Percentiles rank a stretch among this genome's conserved stretches.
phyloP scores from a whole-genome alignment of 768 basidiomycete species.

The Leccinum variicolor region DNA sequence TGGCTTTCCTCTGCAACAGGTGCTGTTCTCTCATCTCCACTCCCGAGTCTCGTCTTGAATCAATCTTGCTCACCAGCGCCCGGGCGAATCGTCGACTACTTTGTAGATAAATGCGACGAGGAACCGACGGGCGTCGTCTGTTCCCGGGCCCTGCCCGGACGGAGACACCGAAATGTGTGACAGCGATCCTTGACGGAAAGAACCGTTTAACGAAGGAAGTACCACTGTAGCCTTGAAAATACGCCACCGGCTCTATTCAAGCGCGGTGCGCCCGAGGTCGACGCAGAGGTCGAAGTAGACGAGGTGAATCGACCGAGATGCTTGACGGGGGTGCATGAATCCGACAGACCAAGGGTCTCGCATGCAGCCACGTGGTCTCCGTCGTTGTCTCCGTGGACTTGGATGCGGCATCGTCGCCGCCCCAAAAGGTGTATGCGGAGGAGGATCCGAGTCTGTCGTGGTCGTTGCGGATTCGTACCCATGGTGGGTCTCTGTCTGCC shows the following conservation, averaged over 20 bases:
- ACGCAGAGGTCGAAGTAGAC: not conserved
- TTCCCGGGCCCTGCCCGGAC: too few species aligned
- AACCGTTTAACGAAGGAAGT: conserved; percentile 26
- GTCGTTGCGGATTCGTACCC: conserved; percentile 25
- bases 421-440: conserved; percentile 14
- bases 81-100: too few species aligned
- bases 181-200: conserved; percentile 10
- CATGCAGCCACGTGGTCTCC: not conserved
- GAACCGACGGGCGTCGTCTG: too few species aligned
- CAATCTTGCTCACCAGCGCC: too few species aligned
- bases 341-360: conserved; percentile 6
- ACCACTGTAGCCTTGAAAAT: conserved; percentile 15
- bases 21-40: too few species aligned
- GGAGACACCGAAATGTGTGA: too few species aligned
- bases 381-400: conserved; percentile 15
- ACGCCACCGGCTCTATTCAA: too few species aligned
- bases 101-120: too few species aligned
- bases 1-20: too few species aligned
- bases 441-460: too few species aligned
- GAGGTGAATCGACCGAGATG: conserved; percentile 9
- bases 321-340: conserved; percentile 17
- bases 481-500: conserved; percentile 22
- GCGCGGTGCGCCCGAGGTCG: not conserved
- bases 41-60: not conserved
- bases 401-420: not conserved